Percentiles rank a stretch among this genome's conserved stretches.
Evolutionary conservation across 345 rosid species (phyloP).

Genomic region (Rhodomyrtus tomentosa): DNA sequence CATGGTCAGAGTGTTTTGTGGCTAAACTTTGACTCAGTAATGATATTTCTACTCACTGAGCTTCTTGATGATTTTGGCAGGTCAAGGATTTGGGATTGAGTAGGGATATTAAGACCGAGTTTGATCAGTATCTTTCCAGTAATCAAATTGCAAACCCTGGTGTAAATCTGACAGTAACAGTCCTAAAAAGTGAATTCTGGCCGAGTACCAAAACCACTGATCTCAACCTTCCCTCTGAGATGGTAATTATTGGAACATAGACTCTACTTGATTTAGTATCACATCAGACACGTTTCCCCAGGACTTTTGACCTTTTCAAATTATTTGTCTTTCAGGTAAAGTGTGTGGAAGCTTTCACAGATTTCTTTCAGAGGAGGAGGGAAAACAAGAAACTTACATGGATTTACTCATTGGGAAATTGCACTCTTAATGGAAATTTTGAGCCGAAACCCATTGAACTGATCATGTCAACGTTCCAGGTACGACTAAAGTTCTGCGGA

Average conservation of each 20-base stretch:
- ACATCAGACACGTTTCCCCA: not conserved
- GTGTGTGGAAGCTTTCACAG: slow-evolving; percentile 46
- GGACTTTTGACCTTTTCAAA: not conserved
- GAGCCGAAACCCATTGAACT: slow-evolving; percentile 46
- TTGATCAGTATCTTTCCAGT: not conserved
- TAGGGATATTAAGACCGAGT: not conserved
- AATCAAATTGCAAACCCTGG: not conserved
- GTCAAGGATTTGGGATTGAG: not conserved
- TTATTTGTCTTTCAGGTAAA: slow-evolving; percentile 1
- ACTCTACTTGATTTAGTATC: not conserved
- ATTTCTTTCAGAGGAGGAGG: slow-evolving; percentile 41
- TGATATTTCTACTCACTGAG: not conserved
- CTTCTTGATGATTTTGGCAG: not conserved
- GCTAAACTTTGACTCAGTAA: not conserved
- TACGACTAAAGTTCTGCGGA: not conserved
- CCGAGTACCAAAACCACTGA: not conserved
- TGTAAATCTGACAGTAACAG: not conserved
- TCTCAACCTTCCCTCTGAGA: slow-evolving; percentile 2
- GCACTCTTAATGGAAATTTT: slow-evolving; percentile 49
- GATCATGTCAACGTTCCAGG: slow-evolving; percentile 34
- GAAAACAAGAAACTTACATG: slow-evolving; percentile 55
- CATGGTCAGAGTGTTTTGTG: slow-evolving; percentile 38
- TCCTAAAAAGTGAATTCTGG: slow-evolving; percentile 2
- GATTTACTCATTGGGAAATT: slow-evolving; percentile 60
- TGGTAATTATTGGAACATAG: not conserved